Evolutionary conservation across 805 yeast genomes (phyloP).

Genomic region (Ogataea dorogensis): DNA sequence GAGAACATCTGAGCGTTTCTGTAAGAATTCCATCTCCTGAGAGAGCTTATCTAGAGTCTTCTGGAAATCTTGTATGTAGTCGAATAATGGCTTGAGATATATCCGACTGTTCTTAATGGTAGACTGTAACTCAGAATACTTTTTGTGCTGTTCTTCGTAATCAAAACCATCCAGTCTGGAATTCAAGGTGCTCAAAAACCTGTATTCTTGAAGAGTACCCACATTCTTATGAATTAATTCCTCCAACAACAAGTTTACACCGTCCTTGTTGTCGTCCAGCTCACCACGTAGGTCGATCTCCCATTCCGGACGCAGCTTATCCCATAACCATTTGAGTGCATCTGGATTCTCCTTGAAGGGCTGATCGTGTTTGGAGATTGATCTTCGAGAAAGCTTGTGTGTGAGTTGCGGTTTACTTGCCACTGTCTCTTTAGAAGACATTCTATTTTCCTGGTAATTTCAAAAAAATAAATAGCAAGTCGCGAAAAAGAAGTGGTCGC

Average conservation of each 20-base stretch:
- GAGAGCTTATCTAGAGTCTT: slow-evolving; percentile 54
- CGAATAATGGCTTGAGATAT: slow-evolving; percentile 49
- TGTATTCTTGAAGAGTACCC: slow-evolving; percentile 25
- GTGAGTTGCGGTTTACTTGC: slow-evolving; percentile 15
- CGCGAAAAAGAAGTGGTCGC: not conserved
- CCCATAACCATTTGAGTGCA: slow-evolving; percentile 15
- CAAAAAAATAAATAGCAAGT: slow-evolving; percentile 2
- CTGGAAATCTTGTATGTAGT: slow-evolving; percentile 56
- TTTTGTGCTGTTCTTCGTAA: slow-evolving; percentile 23
- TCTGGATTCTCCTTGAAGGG: slow-evolving; percentile 12
- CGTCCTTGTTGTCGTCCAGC: slow-evolving; percentile 17
- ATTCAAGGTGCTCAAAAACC: slow-evolving; percentile 22
- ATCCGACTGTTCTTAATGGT: slow-evolving; percentile 33
- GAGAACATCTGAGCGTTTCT: slow-evolving; percentile 49
- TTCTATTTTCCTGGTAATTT: slow-evolving; percentile 3
- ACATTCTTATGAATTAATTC: slow-evolving; percentile 7
- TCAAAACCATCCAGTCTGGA: slow-evolving; percentile 11
- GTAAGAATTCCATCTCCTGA: slow-evolving; percentile 59
- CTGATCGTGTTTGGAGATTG: slow-evolving; percentile 30
- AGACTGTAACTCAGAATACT: slow-evolving; percentile 24
- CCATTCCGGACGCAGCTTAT: slow-evolving; percentile 29
- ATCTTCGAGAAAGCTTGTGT: slow-evolving; percentile 30
- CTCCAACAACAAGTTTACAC: slow-evolving; percentile 15
- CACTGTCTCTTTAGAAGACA: slow-evolving; percentile 6
- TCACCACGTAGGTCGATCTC: slow-evolving; percentile 28